Conservation (phyloP, 345 rosid species). For the Salix suchowensis region DNA sequence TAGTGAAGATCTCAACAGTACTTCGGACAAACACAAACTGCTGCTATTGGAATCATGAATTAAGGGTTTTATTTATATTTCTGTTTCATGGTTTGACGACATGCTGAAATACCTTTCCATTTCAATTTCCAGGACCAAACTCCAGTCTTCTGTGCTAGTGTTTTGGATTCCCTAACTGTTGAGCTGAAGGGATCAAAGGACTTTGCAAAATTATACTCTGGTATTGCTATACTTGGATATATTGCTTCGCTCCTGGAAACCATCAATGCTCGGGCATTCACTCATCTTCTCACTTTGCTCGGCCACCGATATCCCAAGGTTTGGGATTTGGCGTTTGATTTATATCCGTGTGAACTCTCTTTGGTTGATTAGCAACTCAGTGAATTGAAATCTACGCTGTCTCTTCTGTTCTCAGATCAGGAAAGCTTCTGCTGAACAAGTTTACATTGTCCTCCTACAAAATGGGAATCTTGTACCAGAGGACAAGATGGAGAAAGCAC, state of each 20-base stretch:
- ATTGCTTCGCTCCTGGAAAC: slow-evolving; percentile 57
- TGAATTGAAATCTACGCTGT: neutral
- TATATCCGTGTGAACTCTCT: neutral
- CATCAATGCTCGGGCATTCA: slow-evolving; percentile 49
- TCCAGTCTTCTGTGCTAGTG: slow-evolving; percentile 45
- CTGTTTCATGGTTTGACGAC: neutral
- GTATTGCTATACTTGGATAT: slow-evolving; percentile 72
- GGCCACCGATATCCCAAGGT: slow-evolving; percentile 86
- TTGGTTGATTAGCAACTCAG: neutral
- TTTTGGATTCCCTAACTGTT: slow-evolving; percentile 60
- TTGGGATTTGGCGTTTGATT: neutral
- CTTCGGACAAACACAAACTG: neutral
- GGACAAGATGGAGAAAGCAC: slow-evolving; percentile 53
- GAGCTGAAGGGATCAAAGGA: slow-evolving; percentile 73
- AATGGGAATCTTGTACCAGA: slow-evolving; percentile 51
- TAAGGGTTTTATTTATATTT: neutral
- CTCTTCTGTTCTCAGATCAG: slow-evolving; percentile 51
- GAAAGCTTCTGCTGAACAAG: slow-evolving; percentile 68
- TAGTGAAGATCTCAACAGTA: too few relatives aligned
- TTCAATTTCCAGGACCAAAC: slow-evolving; percentile 47
- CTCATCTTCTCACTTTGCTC: slow-evolving; percentile 62
- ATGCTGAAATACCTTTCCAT: neutral
- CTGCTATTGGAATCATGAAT: neutral
- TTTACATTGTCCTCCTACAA: slow-evolving; percentile 67
- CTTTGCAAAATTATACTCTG: slow-evolving; percentile 65